Percentiles rank a stretch among this genome's conserved stretches.
phyloP scores from a whole-genome alignment of 2,329 filamentous ascomycete species.

The Clarireedia hainanense region DNA sequence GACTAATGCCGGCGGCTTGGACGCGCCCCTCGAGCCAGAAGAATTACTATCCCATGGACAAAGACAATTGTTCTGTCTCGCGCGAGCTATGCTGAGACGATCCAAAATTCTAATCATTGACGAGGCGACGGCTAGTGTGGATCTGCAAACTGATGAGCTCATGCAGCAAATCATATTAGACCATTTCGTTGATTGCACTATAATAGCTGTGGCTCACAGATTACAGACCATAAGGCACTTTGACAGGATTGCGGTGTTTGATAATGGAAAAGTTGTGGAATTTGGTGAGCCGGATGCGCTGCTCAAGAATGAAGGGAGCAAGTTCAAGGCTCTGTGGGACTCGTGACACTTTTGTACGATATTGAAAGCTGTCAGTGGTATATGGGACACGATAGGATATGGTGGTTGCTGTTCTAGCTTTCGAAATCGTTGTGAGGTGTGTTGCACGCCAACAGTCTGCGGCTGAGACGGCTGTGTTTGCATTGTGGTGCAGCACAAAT shows the following conservation, averaged over 20 bases:
- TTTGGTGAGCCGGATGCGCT: constrained; percentile 68
- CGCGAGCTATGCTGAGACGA: constrained; percentile 34
- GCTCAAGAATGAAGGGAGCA: background rate
- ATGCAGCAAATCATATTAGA: constrained; percentile 90
- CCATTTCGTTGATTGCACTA: constrained; percentile 70
- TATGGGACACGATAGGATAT: too few species aligned
- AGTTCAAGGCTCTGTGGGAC: background rate
- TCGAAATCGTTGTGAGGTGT: too few species aligned
- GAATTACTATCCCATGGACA: constrained; percentile 40
- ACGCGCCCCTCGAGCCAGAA: constrained; percentile 33
- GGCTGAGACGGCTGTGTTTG: too few species aligned
- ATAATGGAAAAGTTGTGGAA: constrained; percentile 77
- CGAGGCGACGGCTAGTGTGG: constrained; percentile 44
- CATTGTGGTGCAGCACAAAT: too few species aligned
- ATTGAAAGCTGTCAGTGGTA: too few species aligned
- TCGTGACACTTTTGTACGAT: background rate
- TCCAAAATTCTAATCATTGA: constrained; percentile 30
- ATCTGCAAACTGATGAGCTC: constrained; percentile 87
- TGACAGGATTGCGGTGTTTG: constrained; percentile 90
- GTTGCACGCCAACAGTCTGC: too few species aligned
- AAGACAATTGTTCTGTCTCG: constrained; percentile 36
- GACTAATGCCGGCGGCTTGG: constrained; percentile 10
- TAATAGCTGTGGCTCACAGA: constrained; percentile 89
- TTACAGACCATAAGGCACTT: constrained; percentile 94
- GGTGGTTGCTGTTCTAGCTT: too few species aligned